Evolutionary conservation across 805 yeast species (phyloP), one percentile per base, ranked within the genome.

Genomic region (Zygosaccharomyces rouxii): DNA sequence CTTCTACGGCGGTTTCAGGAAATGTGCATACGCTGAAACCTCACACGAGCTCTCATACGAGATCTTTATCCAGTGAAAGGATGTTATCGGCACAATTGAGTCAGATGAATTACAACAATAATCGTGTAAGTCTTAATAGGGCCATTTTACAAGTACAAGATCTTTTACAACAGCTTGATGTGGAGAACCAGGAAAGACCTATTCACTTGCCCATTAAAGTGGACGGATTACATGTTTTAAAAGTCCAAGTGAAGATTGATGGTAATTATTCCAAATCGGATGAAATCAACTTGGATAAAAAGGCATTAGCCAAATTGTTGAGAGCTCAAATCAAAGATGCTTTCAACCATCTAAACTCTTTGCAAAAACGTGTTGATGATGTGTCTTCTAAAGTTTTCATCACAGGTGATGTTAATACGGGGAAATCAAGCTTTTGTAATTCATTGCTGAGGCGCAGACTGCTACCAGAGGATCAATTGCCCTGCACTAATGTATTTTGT

Each of bases 381-480:
- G 88, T 94, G 0, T 78, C 92, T 0, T 90, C 98, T 2, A 92
- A 92, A 59, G 97, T 94, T 1, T 82, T 94, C 52, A 90, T 94
- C 33, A 95, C 99, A 2, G 99, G 99, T 44, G 99, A 94, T 66
- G 76, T 94, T 55, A 94, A 94, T 63, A 86, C 99, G 0, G 99
- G 99, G 3, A 94, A 94, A 62, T 89, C 97, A 1, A 86, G 96
- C 1, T 89, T 94, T 59, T 94, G 99, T 68, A 94, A 94, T 63
- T 92, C 97, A 1, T 71, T 94, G 35, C 70, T 94, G 50, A 75
- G 90, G 55, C 76, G 94, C 44, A 78, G 80, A 43, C 68, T 94
- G 2, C 69, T 94, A 42, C 99, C 99, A 0, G 96, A 86, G 60
- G 99, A 94, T 67, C 99, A 94, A 62, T 96, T 94, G 63, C 99